Conservation (phyloP, 139 green algal genomes). For the Micractinium sp. region DNA sequence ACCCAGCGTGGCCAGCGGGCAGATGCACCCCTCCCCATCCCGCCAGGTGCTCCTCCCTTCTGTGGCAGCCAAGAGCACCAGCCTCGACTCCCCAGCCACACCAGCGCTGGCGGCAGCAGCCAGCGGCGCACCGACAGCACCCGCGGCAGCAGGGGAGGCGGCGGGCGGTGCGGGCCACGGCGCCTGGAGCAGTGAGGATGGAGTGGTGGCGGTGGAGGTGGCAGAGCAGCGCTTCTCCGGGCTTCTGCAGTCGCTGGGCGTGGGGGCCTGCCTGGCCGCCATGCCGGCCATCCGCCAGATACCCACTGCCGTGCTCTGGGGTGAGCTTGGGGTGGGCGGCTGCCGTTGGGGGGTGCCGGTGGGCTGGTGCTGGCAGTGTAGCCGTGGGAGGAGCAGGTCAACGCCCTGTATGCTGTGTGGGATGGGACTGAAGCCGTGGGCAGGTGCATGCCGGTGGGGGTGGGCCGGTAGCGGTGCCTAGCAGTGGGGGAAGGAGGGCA, state of each 20-base stretch:
- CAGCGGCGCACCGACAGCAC: background rate
- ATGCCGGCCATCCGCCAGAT: conserved; percentile 74
- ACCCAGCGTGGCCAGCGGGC: background rate
- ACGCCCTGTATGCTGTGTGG: no score
- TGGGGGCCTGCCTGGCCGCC: conserved; percentile 72
- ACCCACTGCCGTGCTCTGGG: conserved; percentile 76
- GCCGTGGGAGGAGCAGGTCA: no score
- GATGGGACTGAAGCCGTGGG: no score
- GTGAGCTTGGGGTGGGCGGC: background rate
- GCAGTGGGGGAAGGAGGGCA: no score
- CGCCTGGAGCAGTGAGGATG: background rate
- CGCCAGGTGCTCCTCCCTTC: background rate
- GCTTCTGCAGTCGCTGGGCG: conserved; percentile 78
- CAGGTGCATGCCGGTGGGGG: no score
- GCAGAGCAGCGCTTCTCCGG: conserved; percentile 79
- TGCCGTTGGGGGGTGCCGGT: no score
- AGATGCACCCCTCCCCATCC: conserved; percentile 4
- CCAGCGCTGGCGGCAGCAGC: background rate
- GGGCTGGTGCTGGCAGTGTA: no score
- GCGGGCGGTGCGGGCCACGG: background rate
- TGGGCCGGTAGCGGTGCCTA: no score
- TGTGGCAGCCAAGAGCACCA: background rate
- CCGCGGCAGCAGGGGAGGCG: background rate
- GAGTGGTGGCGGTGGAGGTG: conserved; percentile 58
- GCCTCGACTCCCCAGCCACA: background rate